phyloP scores from a whole-genome alignment of 2,329 filamentous ascomycete genomes.

The Bipolaris zeicola region DNA sequence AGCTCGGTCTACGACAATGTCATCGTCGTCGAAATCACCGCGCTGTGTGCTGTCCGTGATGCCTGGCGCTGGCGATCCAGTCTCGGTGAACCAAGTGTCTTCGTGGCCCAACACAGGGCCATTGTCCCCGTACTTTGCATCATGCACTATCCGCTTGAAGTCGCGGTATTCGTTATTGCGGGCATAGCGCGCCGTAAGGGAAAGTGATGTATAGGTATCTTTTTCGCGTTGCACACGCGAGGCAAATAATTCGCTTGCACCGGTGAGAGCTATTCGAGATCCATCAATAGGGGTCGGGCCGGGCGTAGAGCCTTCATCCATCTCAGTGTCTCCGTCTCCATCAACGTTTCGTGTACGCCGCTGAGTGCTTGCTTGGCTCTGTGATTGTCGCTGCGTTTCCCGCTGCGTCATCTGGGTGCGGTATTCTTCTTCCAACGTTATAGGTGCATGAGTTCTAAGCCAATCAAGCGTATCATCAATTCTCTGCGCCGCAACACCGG shows the following conservation, averaged over 20 bases:
- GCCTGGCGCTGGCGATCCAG: conserved; percentile 52
- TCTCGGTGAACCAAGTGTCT: conserved; percentile 67
- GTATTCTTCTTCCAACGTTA: conserved; percentile 35
- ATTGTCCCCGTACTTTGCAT: conserved; percentile 61
- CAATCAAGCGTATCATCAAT: conserved; percentile 53
- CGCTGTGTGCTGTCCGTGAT: conserved; percentile 41
- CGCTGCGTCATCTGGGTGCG: conserved; percentile 46
- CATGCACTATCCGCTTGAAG: conserved; percentile 67
- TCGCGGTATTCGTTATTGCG: conserved; percentile 64
- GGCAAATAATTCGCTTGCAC: conserved; percentile 47
- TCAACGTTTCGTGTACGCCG: conserved; percentile 17
- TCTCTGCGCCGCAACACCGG: conserved; percentile 53
- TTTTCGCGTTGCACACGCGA: conserved; percentile 49
- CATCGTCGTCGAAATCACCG: conserved; percentile 58
- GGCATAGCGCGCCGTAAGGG: conserved; percentile 57
- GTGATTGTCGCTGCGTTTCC: conserved; percentile 40
- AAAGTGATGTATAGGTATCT: conserved; percentile 51
- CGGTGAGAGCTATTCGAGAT: conserved; percentile 39
- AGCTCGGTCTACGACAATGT: conserved; percentile 69
- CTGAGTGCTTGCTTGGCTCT: conserved; percentile 32
- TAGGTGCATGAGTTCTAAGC: conserved; percentile 48
- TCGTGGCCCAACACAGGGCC: conserved; percentile 60
- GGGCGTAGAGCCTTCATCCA: conserved; percentile 48
- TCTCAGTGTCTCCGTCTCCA: conserved; percentile 29
- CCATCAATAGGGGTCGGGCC: conserved; percentile 46